Evolutionary conservation across 176 grass and related monocot genomes (phyloP).

Genomic region (Ensete ventricosum): DNA sequence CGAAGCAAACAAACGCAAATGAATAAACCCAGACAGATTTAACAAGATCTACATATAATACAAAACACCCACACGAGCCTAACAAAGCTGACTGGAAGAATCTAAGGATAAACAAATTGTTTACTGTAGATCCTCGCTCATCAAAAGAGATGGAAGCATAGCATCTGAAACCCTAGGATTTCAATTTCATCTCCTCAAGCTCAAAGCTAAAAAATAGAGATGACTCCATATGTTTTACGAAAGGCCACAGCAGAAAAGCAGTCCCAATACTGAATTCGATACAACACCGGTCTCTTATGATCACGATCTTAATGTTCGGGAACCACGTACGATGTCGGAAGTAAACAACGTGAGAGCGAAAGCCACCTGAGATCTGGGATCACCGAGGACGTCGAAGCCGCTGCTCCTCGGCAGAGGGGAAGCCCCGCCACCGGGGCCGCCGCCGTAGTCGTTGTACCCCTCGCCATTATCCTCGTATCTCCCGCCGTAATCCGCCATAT

Average conservation of each 20-base stretch:
- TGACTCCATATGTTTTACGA: neutral
- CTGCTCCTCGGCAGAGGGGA: slow-evolving; percentile 40
- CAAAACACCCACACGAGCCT: too few relatives aligned
- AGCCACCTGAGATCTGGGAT: slow-evolving; percentile 57
- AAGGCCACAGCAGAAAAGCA: neutral
- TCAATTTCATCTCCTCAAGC: neutral
- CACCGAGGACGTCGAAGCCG: slow-evolving; percentile 44
- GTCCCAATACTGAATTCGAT: neutral
- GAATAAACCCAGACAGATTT: too few relatives aligned
- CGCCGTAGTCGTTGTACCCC: slow-evolving; percentile 30
- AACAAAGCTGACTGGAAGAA: too few relatives aligned
- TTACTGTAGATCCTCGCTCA: too few relatives aligned
- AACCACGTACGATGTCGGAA: neutral
- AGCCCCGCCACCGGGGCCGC: neutral
- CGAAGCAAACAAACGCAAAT: too few relatives aligned
- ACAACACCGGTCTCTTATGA: neutral
- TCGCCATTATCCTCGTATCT: slow-evolving; percentile 53
- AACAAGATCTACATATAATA: too few relatives aligned
- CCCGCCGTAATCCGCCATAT: slow-evolving; percentile 62
- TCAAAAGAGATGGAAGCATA: neutral
- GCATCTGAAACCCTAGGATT: neutral
- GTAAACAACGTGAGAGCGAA: neutral
- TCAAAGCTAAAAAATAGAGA: neutral
- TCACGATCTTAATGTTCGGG: neutral
- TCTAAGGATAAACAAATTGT: too few relatives aligned